phyloP scores from a whole-genome alignment of 2,329 filamentous ascomycete genomes.

The Nigrograna mackinnonii region DNA sequence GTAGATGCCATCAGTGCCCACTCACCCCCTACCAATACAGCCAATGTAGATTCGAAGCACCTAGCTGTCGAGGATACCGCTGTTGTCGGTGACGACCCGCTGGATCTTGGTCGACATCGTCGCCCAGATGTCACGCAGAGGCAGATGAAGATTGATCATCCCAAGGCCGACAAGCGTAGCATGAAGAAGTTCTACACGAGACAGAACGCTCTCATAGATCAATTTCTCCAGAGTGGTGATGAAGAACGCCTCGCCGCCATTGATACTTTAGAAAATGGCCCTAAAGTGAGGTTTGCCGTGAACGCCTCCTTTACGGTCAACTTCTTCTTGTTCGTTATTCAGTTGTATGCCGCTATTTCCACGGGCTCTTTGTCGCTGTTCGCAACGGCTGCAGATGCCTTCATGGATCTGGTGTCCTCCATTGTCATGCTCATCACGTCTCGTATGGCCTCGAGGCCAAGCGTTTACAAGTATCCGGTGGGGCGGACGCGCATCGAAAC shows the following conservation, averaged over 20 bases:
- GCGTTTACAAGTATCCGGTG: slow-evolving; percentile 66
- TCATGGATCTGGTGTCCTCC: slow-evolving; percentile 68
- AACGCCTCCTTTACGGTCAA: slow-evolving; percentile 43
- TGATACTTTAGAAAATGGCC: slow-evolving; percentile 54
- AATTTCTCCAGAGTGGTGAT: slow-evolving; percentile 59
- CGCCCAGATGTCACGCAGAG: slow-evolving; percentile 42
- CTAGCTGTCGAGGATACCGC: slow-evolving; percentile 25
- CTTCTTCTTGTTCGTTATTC: slow-evolving; percentile 59
- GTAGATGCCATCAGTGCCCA: slow-evolving; percentile 28
- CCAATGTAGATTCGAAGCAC: slow-evolving; percentile 14
- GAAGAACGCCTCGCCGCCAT: slow-evolving; percentile 58
- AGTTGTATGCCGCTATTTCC: slow-evolving; percentile 61
- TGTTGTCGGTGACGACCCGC: slow-evolving; percentile 33
- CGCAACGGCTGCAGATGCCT: slow-evolving; percentile 68
- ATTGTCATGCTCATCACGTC: slow-evolving; percentile 66
- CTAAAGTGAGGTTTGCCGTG: slow-evolving; percentile 43
- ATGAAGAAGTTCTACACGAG: slow-evolving; percentile 48
- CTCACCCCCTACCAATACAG: slow-evolving; percentile 20
- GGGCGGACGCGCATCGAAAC: slow-evolving; percentile 67
- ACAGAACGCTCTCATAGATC: slow-evolving; percentile 45
- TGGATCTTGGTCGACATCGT: slow-evolving; percentile 37
- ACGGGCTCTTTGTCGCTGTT: slow-evolving; percentile 66
- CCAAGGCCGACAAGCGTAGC: slow-evolving; percentile 39
- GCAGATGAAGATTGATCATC: slow-evolving; percentile 55
- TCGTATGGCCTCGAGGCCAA: slow-evolving; percentile 61